phyloP scores from a whole-genome alignment of 371 early-diverging fungal species.

The Cokeromyces recurvatus region DNA sequence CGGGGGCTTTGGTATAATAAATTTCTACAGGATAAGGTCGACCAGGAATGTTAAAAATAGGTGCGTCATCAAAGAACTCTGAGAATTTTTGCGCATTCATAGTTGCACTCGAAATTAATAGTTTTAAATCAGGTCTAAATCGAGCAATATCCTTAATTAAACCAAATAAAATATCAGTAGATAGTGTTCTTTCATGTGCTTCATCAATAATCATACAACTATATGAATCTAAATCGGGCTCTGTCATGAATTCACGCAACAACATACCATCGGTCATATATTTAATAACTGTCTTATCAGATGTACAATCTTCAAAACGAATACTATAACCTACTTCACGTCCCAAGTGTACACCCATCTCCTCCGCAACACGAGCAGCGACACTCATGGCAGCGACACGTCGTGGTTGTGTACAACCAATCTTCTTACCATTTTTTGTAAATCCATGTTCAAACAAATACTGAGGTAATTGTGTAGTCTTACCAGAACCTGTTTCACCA shows the following conservation, averaged over 20 bases:
- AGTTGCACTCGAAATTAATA: constrained; percentile 99
- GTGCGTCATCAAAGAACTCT: constrained; percentile 93
- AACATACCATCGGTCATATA: constrained; percentile 99
- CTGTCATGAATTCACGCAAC: constrained; percentile 96
- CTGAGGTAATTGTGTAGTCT: constrained; percentile 99
- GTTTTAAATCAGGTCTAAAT: constrained; percentile 88
- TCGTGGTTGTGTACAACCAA: constrained; percentile 99
- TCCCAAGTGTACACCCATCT: constrained; percentile 92
- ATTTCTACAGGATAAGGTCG: constrained; percentile 92
- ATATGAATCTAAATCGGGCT: constrained; percentile 91
- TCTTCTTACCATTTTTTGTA: constrained; percentile 79
- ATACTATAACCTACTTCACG: constrained; percentile 97
- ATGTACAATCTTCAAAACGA: constrained; percentile 96
- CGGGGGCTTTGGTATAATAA: constrained; percentile 94
- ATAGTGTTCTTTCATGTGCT: constrained; percentile 98
- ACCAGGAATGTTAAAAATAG: constrained; percentile 93
- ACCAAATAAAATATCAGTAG: constrained; percentile 98
- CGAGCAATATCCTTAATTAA: constrained; percentile 96
- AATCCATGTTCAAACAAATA: constrained; percentile 96
- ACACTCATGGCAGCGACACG: constrained; percentile 99
- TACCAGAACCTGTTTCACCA: constrained; percentile 99
- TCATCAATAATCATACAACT: constrained; percentile 98
- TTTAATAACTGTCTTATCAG: constrained; percentile 93
- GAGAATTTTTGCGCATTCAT: constrained; percentile 96
- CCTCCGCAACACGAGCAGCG: constrained; percentile 95